Conservation (phyloP, 2,329 filamentous ascomycete species). For the Apiospora hydei region DNA sequence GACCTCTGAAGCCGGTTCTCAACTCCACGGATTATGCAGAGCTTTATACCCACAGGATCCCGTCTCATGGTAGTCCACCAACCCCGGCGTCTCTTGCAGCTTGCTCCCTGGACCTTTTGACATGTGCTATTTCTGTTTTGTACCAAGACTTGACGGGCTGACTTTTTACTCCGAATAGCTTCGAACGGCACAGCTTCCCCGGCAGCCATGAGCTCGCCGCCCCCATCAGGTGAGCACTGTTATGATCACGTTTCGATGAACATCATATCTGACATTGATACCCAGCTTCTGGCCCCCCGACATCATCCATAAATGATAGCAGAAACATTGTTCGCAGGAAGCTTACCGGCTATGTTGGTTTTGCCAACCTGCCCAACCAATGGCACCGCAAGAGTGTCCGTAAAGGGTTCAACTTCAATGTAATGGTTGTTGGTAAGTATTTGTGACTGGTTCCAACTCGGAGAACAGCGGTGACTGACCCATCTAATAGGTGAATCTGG, state of each 20-base stretch:
- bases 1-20: slow-evolving; percentile 45
- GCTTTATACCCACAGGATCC: slow-evolving; percentile 45
- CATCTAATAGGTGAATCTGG: slow-evolving; percentile 85
- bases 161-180: slow-evolving; percentile 42
- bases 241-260: background rate
- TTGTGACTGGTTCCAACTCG: slow-evolving; percentile 44
- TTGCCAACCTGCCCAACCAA: slow-evolving; percentile 98
- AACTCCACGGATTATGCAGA: slow-evolving; percentile 52
- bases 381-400: slow-evolving; percentile 99
- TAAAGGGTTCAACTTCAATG: slow-evolving; percentile 99
- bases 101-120: slow-evolving; percentile 32
- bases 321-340: slow-evolving; percentile 98
- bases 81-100: slow-evolving; percentile 36
- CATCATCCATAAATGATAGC: slow-evolving; percentile 69
- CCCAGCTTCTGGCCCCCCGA: slow-evolving; percentile 26
- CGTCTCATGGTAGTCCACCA: slow-evolving; percentile 35
- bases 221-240: background rate
- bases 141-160: background rate
- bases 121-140: background rate
- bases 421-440: slow-evolving; percentile 94
- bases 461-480: background rate
- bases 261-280: background rate
- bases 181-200: slow-evolving; percentile 46
- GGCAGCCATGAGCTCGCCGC: slow-evolving; percentile 36
- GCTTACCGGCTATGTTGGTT: slow-evolving; percentile 97